Percentiles rank a stretch among this genome's conserved stretches.
These are phyloP conservation scores for Bacterosira constricta DNA, from an alignment of 108 stramenopile species.

Conservation along the genomic window DNA sequence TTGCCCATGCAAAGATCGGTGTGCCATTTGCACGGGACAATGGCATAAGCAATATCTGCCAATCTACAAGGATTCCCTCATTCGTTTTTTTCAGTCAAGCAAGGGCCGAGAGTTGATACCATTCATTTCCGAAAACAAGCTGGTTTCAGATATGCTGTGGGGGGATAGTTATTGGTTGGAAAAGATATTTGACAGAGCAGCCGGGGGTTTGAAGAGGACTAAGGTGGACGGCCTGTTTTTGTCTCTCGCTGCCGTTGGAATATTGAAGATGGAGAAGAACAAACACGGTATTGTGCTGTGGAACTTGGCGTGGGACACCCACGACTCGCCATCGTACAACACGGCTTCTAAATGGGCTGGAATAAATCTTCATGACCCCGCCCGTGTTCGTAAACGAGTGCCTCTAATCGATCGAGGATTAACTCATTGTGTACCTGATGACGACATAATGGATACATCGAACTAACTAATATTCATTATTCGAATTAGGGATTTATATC, in stretches of 20 bases:
- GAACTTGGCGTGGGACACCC: no score
- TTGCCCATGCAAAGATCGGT: background rate
- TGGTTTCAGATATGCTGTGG: background rate
- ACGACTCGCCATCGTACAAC: no score
- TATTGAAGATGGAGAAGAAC: background rate
- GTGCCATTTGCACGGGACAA: background rate
- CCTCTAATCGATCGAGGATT: no score
- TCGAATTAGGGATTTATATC: no score
- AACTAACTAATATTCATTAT: no score
- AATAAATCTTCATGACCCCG: no score
- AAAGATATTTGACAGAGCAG: background rate
- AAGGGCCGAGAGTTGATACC: background rate
- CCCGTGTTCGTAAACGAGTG: no score
- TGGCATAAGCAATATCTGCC: background rate
- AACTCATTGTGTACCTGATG: no score
- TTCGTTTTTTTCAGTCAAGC: background rate
- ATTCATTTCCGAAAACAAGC: background rate
- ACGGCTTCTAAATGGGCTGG: no score
- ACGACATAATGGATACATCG: no score
- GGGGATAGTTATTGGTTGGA: background rate
- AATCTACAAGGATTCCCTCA: background rate
- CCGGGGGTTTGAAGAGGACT: background rate
- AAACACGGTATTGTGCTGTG: background rate
- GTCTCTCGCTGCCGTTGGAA: background rate
- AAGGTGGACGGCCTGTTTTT: background rate